phyloP scores from a whole-genome alignment of 768 basidiomycete genomes.

The Lyophyllum shimeji region DNA sequence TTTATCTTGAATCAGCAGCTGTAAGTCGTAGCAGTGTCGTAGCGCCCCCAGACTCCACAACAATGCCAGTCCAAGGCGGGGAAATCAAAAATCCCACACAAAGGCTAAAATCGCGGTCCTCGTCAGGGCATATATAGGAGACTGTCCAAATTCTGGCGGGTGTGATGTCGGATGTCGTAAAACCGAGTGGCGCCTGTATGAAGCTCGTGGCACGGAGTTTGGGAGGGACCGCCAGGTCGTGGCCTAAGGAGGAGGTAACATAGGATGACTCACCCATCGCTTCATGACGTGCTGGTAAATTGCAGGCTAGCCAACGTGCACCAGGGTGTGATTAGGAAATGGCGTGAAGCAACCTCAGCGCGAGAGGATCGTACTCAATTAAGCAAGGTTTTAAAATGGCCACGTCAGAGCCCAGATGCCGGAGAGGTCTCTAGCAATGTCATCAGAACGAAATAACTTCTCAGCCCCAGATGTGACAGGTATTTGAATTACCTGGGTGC shows the following conservation, averaged over 20 bases:
- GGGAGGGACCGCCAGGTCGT: background rate
- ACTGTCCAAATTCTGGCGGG: background rate
- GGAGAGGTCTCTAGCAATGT: background rate
- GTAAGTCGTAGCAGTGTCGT: too few species aligned
- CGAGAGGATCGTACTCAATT: background rate
- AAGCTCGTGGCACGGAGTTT: background rate
- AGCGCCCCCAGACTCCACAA: background rate
- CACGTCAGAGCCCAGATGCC: background rate
- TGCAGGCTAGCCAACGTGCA: background rate
- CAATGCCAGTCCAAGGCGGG: background rate
- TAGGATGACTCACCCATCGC: background rate
- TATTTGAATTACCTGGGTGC: conserved; percentile 1
- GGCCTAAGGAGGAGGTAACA: background rate
- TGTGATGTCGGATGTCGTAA: background rate
- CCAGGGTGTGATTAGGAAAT: background rate
- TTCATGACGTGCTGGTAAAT: background rate
- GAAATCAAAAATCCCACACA: conserved; percentile 4
- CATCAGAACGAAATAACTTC: background rate
- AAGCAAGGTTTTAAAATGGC: background rate
- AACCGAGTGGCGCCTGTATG: background rate
- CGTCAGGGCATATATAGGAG: background rate
- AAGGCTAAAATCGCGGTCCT: conserved; percentile 1
- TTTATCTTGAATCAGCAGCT: background rate
- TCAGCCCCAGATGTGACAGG: background rate
- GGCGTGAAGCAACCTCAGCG: background rate